Base-by-base conservation (phyloP, 106 monocot genomes). In the Platanthera guangdongensis region DNA sequence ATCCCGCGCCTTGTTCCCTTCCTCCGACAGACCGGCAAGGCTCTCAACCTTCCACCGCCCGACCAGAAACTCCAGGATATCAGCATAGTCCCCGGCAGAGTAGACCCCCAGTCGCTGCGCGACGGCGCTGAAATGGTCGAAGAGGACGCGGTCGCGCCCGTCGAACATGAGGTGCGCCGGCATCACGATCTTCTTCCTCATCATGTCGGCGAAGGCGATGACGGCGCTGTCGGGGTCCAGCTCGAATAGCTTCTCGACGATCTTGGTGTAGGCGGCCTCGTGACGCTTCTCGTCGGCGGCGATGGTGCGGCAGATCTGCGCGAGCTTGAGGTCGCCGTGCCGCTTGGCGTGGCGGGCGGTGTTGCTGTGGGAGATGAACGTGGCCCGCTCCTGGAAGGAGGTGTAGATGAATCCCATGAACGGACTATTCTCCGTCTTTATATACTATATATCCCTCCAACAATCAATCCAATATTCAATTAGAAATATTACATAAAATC, bases 221-320 rank as follows among this genome's bases (percentile, higher is more conserved):
- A 94, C 69, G 9, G 84, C 84, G 55, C 76, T 78, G 72, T 84
- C 80, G 0, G 93, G 88, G 78, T 94, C 93, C 6, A 94, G 65
- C 68, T 79, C 78, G 15, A 94, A 76, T 14, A 94, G 90, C 81
- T 86, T 78, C 64, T 82, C 90, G 8, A 86, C 83, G 57, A 88
- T 82, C 28, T 70, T 74, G 4, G 48, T 50, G 77, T 94, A 94
- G 4, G 86, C 93, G 15, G 68, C 70, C 90, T 90, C 93, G 82
- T 94, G 93, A 32, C 93, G 86, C 82, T 88, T 94, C 88, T 94
- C 93, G 75, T 94, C 93, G 16, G 90, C 87, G 14, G 93, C 93
- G 47, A 93, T 88, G 12, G 80, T 80, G 55, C 89, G 85, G 77
- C 93, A 94, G 65, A 84, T 77, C 18, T 79, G 78, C 4, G 90